Evolutionary conservation across 1,139 yeast genomes (phyloP), one percentile per base, ranked within the genome.

Genomic region (Cylindricascospora bacillispora): DNA sequence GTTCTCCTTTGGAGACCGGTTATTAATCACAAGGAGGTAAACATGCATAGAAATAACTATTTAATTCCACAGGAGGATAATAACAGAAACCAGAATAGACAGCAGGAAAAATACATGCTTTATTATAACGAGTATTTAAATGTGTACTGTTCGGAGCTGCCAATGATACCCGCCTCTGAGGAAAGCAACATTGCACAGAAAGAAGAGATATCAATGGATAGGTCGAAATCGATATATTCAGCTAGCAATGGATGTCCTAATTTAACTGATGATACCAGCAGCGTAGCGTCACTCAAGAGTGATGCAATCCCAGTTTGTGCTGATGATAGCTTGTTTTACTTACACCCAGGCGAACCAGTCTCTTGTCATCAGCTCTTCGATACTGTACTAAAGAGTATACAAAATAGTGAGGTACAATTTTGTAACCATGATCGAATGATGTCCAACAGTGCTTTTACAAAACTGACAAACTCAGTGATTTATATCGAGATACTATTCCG

Each of bases 301-400:
- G 21, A 7, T 18, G 9, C 21, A 18, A 18, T 18, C 9, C 10
- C 21, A 18, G n/a, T 18, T 18, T 7, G 21, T 18, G 29, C 29
- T 2, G 25, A 27, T 15, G 10, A 20, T 5, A 12, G 21, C n/a
- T 9, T 27, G 15, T 27, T 27, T 19, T 27, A 27, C 21, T 19
- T 27, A 14, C 4, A 7, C 12, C 24, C 20, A 3, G 21, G 21
- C 13, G 29, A 27, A 9, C 20, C 21, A 4, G 44, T 16, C 69
- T 69, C 22, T 9, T 24, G 30, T 27, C 13, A 18, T 12, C 27
- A 23, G 22, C 18, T 28, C 2, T 23, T 15, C 24, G 26, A 18
- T 18, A 18, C 21, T 7, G 10, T 10, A 7, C 10, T 18, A 18
- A 7, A 18, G 7, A 7, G 10, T 10, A 18, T 18, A 7, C 9